Evolutionary conservation across 768 basidiomycete species (phyloP).

Genomic region (Asterophora lycoperdoides): DNA sequence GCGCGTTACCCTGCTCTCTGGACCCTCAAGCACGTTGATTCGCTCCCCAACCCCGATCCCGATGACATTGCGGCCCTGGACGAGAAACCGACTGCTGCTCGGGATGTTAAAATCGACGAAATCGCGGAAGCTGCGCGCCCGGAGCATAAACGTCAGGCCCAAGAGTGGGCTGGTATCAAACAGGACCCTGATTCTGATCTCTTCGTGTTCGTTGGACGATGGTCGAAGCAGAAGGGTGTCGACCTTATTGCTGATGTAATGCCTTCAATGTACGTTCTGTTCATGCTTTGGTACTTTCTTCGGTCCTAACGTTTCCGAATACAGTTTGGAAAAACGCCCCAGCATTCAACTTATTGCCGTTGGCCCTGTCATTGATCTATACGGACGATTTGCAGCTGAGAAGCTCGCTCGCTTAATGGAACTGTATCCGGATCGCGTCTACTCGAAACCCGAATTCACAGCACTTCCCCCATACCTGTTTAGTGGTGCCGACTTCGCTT

Average conservation of each 20-base stretch:
- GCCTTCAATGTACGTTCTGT: conserved; percentile 67
- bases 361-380: conserved; percentile 93
- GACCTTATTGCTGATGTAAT: conserved; percentile 95
- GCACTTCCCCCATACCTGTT: conserved; percentile 90
- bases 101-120: conserved; percentile 73
- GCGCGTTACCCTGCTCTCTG: conserved; percentile 94
- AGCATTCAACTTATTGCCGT: conserved; percentile 85
- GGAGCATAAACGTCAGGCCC: conserved; percentile 86
- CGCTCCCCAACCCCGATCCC: conserved; percentile 91
- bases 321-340: conserved; percentile 78
- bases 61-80: conserved; percentile 92
- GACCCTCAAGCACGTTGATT: conserved; percentile 95
- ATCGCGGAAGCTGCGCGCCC: conserved; percentile 87
- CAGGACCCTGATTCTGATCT: conserved; percentile 88
- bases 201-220: conserved; percentile 95
- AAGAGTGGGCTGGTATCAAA: conserved; percentile 92
- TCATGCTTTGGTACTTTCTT: background rate
- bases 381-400: conserved; percentile 93
- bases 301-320: conserved; percentile 5
- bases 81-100: conserved; percentile 65
- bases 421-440: conserved; percentile 90
- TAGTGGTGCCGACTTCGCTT: conserved; percentile 91
- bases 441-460: conserved; percentile 96
- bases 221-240: conserved; percentile 99
- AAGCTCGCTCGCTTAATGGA: conserved; percentile 93